phyloP scores from a whole-genome alignment of 169 alveolate species.

The Theileria orientalis region DNA sequence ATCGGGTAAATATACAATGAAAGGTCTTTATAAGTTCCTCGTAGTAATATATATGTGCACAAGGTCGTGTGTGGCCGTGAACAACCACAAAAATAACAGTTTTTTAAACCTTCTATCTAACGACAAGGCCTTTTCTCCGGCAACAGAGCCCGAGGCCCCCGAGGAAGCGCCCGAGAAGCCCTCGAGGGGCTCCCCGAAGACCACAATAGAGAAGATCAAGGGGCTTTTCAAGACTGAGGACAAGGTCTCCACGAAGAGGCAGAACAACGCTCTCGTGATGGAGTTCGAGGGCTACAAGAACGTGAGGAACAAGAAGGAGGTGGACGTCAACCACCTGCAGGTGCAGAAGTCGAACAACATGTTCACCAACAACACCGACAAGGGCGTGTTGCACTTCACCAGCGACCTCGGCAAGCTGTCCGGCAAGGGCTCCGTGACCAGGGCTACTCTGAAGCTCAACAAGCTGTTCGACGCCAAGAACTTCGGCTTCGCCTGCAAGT shows the following conservation, averaged over 20 bases:
- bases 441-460: constrained; percentile 39
- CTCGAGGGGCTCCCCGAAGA: neutral
- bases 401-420: neutral
- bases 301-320: constrained; percentile 9
- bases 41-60: too few relatives aligned
- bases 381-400: constrained; percentile 40
- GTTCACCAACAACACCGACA: constrained; percentile 22
- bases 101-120: too few relatives aligned
- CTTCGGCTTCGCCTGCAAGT: constrained; percentile 43
- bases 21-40: too few relatives aligned
- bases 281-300: constrained; percentile 11
- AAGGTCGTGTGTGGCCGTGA: too few relatives aligned
- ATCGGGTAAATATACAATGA: too few relatives aligned
- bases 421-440: neutral
- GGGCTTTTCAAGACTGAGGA: neutral
- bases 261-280: neutral
- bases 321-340: constrained; percentile 22
- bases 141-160: neutral
- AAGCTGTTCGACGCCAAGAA: constrained; percentile 11
- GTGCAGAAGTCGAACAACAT: constrained; percentile 25
- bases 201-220: too few relatives aligned
- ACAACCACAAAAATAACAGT: too few relatives aligned
- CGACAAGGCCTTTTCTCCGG: too few relatives aligned
- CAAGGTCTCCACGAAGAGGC: neutral
- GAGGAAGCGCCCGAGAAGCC: neutral